phyloP scores from a whole-genome alignment of 495 filamentous ascomycete genomes.

The Aspergillus sclerotiicarbonarius region DNA sequence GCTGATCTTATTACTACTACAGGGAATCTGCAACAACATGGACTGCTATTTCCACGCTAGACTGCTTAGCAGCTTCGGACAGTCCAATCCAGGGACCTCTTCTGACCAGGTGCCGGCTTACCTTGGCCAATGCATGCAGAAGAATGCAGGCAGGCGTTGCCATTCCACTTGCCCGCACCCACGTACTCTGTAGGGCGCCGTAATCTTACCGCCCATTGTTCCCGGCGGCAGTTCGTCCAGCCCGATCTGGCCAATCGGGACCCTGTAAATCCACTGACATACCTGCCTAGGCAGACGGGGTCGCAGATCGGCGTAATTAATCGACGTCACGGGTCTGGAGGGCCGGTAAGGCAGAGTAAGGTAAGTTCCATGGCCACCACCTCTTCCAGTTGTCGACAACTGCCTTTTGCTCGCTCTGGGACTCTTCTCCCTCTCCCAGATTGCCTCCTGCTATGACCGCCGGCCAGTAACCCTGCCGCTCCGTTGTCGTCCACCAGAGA shows the following conservation, averaged over 20 bases:
- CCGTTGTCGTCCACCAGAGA: conserved; percentile 1
- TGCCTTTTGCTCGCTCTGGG: neutral
- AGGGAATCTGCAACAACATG: neutral
- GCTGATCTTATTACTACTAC: neutral
- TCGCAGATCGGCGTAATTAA: conserved; percentile 1
- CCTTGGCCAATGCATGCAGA: neutral
- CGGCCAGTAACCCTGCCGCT: neutral
- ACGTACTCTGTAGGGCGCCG: neutral
- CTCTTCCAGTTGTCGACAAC: neutral
- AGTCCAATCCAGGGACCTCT: neutral
- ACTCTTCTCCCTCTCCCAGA: neutral
- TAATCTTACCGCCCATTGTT: neutral
- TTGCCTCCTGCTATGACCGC: neutral
- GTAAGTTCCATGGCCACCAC: neutral
- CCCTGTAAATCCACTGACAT: neutral
- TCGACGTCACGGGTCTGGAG: conserved; percentile 12
- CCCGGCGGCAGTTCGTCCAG: neutral
- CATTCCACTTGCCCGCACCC: neutral
- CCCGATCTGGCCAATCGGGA: conserved; percentile 8
- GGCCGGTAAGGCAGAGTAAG: conserved; percentile 1
- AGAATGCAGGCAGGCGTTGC: neutral
- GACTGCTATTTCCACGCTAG: neutral
- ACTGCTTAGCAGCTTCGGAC: neutral
- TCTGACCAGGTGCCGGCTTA: neutral
- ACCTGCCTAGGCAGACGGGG: neutral